Evolutionary conservation across 1,139 yeast species (phyloP).

Genomic region (Scheffersomyces stambukii): DNA sequence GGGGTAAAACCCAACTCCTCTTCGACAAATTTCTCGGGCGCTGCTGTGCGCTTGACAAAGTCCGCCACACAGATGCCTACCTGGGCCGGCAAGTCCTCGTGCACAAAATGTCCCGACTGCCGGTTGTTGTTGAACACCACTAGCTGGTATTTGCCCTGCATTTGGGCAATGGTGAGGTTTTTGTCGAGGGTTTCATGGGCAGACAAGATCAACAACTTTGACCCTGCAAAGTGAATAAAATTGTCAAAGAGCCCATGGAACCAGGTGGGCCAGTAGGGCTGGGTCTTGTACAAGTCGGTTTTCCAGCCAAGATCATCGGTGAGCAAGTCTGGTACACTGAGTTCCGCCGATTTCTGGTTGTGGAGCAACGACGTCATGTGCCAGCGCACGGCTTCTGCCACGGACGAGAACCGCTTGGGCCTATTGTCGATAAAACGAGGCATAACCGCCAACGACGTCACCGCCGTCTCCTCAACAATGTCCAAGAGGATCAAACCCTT

Average conservation of each 20-base stretch:
- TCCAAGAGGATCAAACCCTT: constrained; percentile 77
- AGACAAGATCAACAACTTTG: constrained; percentile 76
- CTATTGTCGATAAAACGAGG: constrained; percentile 54
- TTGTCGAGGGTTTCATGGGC: constrained; percentile 89
- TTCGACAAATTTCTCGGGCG: constrained; percentile 32
- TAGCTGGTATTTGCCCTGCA: constrained; percentile 93
- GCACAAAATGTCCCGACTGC: constrained; percentile 83
- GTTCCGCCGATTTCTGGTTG: constrained; percentile 58
- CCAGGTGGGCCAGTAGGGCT: constrained; percentile 79
- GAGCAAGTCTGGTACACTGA: constrained; percentile 72
- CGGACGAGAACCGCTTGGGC: constrained; percentile 53
- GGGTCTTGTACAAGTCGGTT: constrained; percentile 57
- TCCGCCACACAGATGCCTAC: constrained; percentile 55
- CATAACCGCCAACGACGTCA: constrained; percentile 65
- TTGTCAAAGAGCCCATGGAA: constrained; percentile 63
- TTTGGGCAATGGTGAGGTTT: constrained; percentile 84
- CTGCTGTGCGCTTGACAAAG: constrained; percentile 43
- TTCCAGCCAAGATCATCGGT: constrained; percentile 46
- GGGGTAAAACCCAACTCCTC: constrained; percentile 40
- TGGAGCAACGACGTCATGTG: constrained; percentile 57
- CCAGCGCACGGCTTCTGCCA: constrained; percentile 76
- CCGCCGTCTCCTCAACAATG: constrained; percentile 91
- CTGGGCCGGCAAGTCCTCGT: constrained; percentile 79
- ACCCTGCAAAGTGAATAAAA: constrained; percentile 49
- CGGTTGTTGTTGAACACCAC: constrained; percentile 63